Evolutionary conservation across 169 alveolate species (phyloP).

Genomic region (Theileria parva): DNA sequence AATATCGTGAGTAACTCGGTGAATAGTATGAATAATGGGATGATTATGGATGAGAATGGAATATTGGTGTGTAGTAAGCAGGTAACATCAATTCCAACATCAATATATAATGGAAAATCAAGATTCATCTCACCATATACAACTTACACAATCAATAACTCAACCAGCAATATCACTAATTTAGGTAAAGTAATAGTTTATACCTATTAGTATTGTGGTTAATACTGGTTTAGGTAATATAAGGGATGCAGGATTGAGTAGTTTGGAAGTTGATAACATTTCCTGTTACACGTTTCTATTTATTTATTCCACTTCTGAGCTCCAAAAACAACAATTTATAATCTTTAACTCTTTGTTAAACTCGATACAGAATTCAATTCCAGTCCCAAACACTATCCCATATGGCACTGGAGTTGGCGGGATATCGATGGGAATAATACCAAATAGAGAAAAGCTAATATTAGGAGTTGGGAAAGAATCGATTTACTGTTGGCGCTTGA

Average conservation of each 20-base stretch:
- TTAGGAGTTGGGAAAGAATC: slow-evolving; percentile 64
- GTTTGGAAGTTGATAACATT: neutral
- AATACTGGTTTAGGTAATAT: neutral
- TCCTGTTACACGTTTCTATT: slow-evolving; percentile 48
- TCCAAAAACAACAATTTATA: slow-evolving; percentile 51
- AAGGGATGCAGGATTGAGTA: neutral
- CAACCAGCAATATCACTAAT: neutral
- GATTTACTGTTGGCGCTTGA: slow-evolving; percentile 75
- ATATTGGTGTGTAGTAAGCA: slow-evolving; percentile 62
- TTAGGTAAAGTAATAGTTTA: neutral
- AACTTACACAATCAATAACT: slow-evolving; percentile 1
- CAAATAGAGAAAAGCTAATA: slow-evolving; percentile 64
- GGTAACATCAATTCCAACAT: slow-evolving; percentile 68
- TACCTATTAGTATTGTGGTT: neutral
- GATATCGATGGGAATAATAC: slow-evolving; percentile 67
- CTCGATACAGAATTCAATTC: slow-evolving; percentile 18
- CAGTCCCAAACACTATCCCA: slow-evolving; percentile 11
- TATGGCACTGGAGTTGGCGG: slow-evolving; percentile 10
- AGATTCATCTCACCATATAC: slow-evolving; percentile 71
- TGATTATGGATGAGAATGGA: slow-evolving; percentile 32
- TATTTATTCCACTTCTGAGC: slow-evolving; percentile 35
- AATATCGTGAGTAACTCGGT: neutral
- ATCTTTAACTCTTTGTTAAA: slow-evolving; percentile 28
- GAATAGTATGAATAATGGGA: slow-evolving; percentile 14
- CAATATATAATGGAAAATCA: slow-evolving; percentile 70